Evolutionary conservation across 2,329 filamentous ascomycete genomes (phyloP), one percentile per base, ranked within the genome.

Genomic region (Aspergillus sp.): DNA sequence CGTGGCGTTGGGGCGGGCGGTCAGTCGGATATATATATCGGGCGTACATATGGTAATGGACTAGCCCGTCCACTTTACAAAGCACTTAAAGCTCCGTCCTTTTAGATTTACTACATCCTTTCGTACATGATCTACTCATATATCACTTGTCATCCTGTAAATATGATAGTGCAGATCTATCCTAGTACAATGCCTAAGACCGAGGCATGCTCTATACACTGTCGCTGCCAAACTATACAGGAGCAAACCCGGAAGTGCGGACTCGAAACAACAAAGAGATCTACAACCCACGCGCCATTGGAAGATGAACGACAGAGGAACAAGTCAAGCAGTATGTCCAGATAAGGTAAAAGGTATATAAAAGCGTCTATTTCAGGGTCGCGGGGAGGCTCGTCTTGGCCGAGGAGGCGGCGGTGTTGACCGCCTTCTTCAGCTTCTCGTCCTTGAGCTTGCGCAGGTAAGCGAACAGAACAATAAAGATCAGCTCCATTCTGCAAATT

Each of bases 381-480:
- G 72, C 69, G 6, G 78, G 78, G 45, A 78, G 63, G 47, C 73
- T 76, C 61, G 77, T 72, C 68, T 81, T 88, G 5, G 82, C 80
- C 65, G 84, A 85, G 23, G 81, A 76, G 4, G 86, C 83, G 9
- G 87, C 85, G 47, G 85, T 64, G 47, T 84, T 79, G 11, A 86
- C 85, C 14, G 85, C 78, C 67, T 86, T 88, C 59, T 84, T 81
- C 41, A 96, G 76, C 68, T 88, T 87, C 60, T 88, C 80, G 42
- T 85, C 81, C 63, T 84, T 85, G 52, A 95, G 64, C 60, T 85
- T 84, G 60, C 86, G 84, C 49, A 97, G 68, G 64, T 94, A 96
- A 63, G 90, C 84, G 72, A 97, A 86, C 47, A 99, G 81, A 23
- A 96, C 76, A 57, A 97, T 79, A 69, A 97, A 97, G 42, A 91